A percentile compares a stretch with the other conserved stretches of the same genome.
Evolutionary conservation across 495 filamentous ascomycete genomes (phyloP).

Genomic region (Pseudevernia furfuracea): DNA sequence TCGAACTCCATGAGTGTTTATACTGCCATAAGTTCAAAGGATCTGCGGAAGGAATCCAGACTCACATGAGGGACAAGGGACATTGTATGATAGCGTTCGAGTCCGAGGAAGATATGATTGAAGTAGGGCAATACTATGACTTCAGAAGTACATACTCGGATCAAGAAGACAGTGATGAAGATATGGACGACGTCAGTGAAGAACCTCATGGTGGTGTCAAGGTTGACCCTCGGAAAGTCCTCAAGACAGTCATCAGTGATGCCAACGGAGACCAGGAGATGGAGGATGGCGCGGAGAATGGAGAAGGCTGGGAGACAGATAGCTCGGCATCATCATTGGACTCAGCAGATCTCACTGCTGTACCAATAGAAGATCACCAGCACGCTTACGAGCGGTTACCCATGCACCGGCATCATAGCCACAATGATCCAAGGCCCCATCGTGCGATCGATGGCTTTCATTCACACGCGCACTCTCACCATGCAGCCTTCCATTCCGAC

Average conservation of each 20-base stretch:
- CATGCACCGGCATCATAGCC: slow-evolving; percentile 58
- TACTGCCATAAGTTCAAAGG: slow-evolving; percentile 74
- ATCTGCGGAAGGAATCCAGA: slow-evolving; percentile 67
- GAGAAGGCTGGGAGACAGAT: slow-evolving; percentile 86
- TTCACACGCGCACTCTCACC: slow-evolving; percentile 57
- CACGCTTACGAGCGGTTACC: slow-evolving; percentile 53
- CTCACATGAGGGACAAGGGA: slow-evolving; percentile 93
- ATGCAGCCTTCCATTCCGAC: slow-evolving; percentile 78
- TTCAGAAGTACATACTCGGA: slow-evolving; percentile 94
- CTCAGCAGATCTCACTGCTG: slow-evolving; percentile 62
- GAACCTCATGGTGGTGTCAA: slow-evolving; percentile 26
- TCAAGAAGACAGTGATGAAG: slow-evolving; percentile 52
- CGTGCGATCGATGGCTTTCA: slow-evolving; percentile 65
- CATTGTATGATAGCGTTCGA: slow-evolving; percentile 96
- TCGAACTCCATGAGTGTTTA: slow-evolving; percentile 69
- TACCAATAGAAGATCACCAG: slow-evolving; percentile 58
- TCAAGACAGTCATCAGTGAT: slow-evolving; percentile 22
- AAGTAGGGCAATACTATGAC: slow-evolving; percentile 97
- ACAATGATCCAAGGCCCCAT: slow-evolving; percentile 54
- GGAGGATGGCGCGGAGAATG: slow-evolving; percentile 47
- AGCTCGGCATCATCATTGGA: slow-evolving; percentile 75
- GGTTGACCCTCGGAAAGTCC: slow-evolving; percentile 19
- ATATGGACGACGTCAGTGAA: slow-evolving; percentile 40
- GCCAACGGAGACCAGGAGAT: slow-evolving; percentile 25
- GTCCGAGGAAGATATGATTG: slow-evolving; percentile 81